These are phyloP conservation scores for Talaromyces sp. DNA, from an alignment of 2,329 filamentous ascomycete species.

Conservation along the genomic window DNA sequence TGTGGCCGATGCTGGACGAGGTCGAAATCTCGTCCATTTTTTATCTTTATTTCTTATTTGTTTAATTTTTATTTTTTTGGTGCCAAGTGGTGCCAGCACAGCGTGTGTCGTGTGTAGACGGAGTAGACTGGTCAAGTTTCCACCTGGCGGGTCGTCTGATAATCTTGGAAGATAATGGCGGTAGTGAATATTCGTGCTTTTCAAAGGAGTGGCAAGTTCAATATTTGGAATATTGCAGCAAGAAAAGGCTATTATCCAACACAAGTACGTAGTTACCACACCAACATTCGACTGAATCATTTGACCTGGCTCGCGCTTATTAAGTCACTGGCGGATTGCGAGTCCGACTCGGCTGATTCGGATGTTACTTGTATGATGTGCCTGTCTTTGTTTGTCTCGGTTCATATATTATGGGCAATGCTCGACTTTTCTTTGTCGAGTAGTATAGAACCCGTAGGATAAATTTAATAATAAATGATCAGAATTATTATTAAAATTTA, in stretches of 20 bases:
- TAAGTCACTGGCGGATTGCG: neutral
- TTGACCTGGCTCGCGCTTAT: neutral
- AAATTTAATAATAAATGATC: too few species aligned
- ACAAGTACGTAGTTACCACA: too few species aligned
- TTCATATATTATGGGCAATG: too few species aligned
- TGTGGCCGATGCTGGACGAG: constrained; percentile 13
- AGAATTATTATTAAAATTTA: too few species aligned
- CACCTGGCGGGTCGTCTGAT: neutral
- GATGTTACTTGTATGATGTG: neutral
- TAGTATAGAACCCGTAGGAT: neutral
- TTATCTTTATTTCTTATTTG: neutral
- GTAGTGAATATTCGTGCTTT: neutral
- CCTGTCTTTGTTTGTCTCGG: neutral
- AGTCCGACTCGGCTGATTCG: neutral
- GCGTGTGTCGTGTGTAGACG: neutral
- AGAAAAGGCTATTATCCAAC: too few species aligned
- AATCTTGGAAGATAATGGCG: neutral
- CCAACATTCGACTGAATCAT: neutral
- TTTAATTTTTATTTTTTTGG: neutral
- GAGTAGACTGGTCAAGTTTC: neutral
- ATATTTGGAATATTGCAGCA: too few species aligned
- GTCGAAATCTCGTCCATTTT: constrained; percentile 17
- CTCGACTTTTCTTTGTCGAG: neutral
- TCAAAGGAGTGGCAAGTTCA: neutral
- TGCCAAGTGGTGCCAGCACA: constrained; percentile 15